Percentiles rank a stretch among this genome's conserved stretches.
Evolutionary conservation across 2,329 filamentous ascomycete species (phyloP).

Genomic region (Diplodia mutila): DNA sequence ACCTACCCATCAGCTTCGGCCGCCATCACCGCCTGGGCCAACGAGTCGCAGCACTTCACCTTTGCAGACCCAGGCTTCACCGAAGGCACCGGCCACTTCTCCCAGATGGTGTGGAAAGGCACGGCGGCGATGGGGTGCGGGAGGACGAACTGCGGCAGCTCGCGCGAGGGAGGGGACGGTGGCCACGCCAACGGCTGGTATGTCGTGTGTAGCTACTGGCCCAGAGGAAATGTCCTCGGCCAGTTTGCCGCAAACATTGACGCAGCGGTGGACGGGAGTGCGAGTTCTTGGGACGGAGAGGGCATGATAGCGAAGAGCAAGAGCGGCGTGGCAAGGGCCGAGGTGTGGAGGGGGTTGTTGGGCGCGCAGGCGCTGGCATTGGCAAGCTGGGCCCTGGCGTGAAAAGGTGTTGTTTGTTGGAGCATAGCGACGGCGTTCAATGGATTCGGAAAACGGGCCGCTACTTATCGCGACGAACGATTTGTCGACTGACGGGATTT

Average conservation of each 20-base stretch:
- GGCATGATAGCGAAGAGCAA: constrained; percentile 12
- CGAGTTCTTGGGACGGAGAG: constrained; percentile 3
- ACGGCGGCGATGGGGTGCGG: constrained; percentile 34
- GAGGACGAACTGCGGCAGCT: constrained; percentile 28
- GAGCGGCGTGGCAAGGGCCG: neutral
- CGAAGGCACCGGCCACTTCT: constrained; percentile 35
- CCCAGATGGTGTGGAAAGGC: constrained; percentile 36
- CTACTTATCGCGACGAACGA: no score
- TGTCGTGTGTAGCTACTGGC: constrained; percentile 45
- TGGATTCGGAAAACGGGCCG: neutral
- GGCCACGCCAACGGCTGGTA: constrained; percentile 17
- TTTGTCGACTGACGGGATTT: neutral
- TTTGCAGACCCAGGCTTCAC: constrained; percentile 60
- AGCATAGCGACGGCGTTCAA: constrained; percentile 7
- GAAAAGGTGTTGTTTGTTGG: neutral
- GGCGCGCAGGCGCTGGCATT: neutral
- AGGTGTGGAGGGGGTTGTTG: neutral
- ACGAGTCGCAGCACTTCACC: constrained; percentile 62
- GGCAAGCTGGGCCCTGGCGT: neutral
- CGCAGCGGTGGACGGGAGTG: constrained; percentile 23
- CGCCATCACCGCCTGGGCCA: constrained; percentile 68
- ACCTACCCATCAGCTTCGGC: constrained; percentile 65
- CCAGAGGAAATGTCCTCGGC: constrained; percentile 42
- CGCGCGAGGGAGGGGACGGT: constrained; percentile 6
- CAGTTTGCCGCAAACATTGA: constrained; percentile 41